Base-by-base conservation (phyloP, 305 asterid species). In the Rubia balearica region DNA sequence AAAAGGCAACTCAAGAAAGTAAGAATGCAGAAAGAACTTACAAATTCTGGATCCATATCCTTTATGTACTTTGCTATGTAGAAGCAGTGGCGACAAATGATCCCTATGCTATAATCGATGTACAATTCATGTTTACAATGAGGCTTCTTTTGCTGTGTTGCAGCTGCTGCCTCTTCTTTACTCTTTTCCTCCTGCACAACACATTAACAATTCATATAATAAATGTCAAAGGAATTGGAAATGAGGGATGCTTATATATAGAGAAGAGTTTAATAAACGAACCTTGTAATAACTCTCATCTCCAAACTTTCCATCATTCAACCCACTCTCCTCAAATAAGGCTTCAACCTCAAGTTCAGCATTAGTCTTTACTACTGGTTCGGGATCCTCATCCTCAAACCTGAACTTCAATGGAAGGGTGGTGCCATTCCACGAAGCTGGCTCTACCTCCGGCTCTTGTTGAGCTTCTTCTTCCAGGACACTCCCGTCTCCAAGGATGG, bases 351-450 rank as follows among this genome's bases (percentile, higher is more conserved):
- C 79, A 5, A 49, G 74, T 19, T 82, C 89, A 2, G 21, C 3
- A 38, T 80, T 85, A 14, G 90, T 76, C 70, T 78, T 73, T 38
- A 78, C 88, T 30, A 48, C 74, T 38, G 51, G 55, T 69, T 78
- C 30, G 33, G 75, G 81, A 45, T 63, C 71, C 69, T 82, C 87
- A 40, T 85, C 86, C 19, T 81, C 85, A 33, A 87, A 85, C 57
- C 79, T 55, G 69, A 87, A 85, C 73, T 79, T 87, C 74, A 22
- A 27, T 0, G 90, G 84, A 41, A 79, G 49, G 13, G 2, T 45
- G 49, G 49, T 1, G 49, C 1, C 49, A 8, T 45, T 45, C 49
- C 13, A 7, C 49, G 12, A 8, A 45, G 49, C 10, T 45, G 49
- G 13, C 6, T 45, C 49, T 45, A 12, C 49, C 49, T 3, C 49